Base-by-base conservation (phyloP, 164 flowering plant species). In the grape (Vitis vinifera) region DNA sequence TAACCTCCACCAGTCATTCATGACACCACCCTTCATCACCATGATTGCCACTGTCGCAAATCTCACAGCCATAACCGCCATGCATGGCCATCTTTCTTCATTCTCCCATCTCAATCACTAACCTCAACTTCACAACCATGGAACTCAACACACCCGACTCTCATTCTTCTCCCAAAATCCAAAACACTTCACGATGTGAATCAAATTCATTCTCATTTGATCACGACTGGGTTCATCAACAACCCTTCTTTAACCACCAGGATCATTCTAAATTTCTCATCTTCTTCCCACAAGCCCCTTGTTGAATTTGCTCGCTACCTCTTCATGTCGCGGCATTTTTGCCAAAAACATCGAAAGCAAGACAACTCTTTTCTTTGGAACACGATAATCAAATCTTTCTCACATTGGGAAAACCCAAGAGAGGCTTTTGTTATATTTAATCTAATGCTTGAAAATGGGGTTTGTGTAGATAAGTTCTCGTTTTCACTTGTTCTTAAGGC, bases 401-500 rank as follows among this genome's bases (percentile, higher is more conserved):
- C 91, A 50, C 88, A 85, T 66, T 87, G 88, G 4, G 10, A 44
- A 65, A 76, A 83, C 9, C 91, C 90, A 3, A 60, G 50, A 61
- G 62, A 64, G 29, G 88, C 88, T 2, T 9, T 90, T 63, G 23
- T 50, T 17, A 10, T 90, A 65, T 81, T 88, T 58, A 69, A 68
- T 56, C 59, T 76, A 67, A 89, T 89, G 94, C 81, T 86, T 47
- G 84, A 76, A n/a, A 75, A 59, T 50, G 89, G 90, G 31, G 71
- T 81, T 60, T 66, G 37, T 47, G 77, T 65, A 1, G 90, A 88
- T 67, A 74, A 74, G 62, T 90, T 82, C 71, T 78, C 89, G 9
- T 80, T 82, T 64, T 86, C 95, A 2, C 70, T 87, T 55, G 86
- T 79, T 17, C 77, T 88, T 63, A 90, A 88, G 75, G 87, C 89